phyloP scores from a whole-genome alignment of 495 filamentous ascomycete species.

The Lindgomyces ingoldianus region DNA sequence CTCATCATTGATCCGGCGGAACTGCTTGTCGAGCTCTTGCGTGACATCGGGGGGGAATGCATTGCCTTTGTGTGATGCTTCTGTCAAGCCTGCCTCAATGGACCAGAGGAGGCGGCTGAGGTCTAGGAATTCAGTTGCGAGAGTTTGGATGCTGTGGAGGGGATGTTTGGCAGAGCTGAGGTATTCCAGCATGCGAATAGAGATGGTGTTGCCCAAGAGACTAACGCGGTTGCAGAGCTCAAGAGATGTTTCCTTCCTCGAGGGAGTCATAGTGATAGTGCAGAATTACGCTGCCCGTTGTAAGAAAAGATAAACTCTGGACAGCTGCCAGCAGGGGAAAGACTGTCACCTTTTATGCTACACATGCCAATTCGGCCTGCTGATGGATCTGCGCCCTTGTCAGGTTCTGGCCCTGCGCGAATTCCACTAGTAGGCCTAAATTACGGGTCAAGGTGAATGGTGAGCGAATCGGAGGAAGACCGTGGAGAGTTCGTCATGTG shows the following conservation, averaged over 20 bases:
- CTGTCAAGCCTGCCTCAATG: conserved; percentile 54
- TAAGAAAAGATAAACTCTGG: too few relatives aligned
- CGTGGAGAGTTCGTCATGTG: too few relatives aligned
- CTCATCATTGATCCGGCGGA: conserved; percentile 49
- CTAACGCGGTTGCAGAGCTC: conserved; percentile 45
- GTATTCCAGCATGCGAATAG: conserved; percentile 59
- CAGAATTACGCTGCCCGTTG: too few relatives aligned
- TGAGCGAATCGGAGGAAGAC: too few relatives aligned
- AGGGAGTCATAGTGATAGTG: conserved; percentile 34
- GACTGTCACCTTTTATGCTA: too few relatives aligned
- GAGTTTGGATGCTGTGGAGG: conserved; percentile 50
- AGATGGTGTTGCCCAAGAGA: conserved; percentile 52
- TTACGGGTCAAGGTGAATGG: too few relatives aligned
- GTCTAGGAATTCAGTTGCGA: conserved; percentile 55
- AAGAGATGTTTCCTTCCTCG: conserved; percentile 34
- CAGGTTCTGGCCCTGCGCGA: too few relatives aligned
- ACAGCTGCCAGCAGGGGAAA: too few relatives aligned
- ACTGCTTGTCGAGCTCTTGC: conserved; percentile 54
- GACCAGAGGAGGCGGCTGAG: conserved; percentile 55
- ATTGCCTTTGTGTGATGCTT: conserved; percentile 43
- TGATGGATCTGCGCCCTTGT: too few relatives aligned
- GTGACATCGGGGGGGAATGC: conserved; percentile 51
- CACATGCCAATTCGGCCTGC: too few relatives aligned
- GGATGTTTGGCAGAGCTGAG: conserved; percentile 51
- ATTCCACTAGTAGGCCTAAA: too few relatives aligned